phyloP scores from a whole-genome alignment of 2,329 filamentous ascomycete species.

The Epichloe sylvatica region DNA sequence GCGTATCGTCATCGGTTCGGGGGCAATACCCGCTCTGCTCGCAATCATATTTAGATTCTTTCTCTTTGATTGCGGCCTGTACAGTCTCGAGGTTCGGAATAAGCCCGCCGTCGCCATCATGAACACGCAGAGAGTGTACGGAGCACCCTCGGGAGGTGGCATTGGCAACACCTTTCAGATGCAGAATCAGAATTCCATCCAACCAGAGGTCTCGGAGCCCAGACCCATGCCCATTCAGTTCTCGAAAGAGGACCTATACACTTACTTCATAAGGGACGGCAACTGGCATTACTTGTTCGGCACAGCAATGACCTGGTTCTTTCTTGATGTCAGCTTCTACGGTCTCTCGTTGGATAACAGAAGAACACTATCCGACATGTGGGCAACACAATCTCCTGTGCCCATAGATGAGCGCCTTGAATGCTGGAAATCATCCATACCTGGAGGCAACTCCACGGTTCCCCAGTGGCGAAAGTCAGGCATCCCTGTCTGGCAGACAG shows the following conservation, averaged over 20 bases:
- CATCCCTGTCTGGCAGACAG: conserved; percentile 36
- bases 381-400: conserved; percentile 21
- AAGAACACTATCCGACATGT: conserved; percentile 23
- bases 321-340: conserved; percentile 42
- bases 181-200: conserved; percentile 13
- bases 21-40: conserved; percentile 47
- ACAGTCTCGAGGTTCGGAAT: conserved; percentile 50
- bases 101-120: conserved; percentile 44
- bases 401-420: conserved; percentile 23
- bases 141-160: conserved; percentile 17
- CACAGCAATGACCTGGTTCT: conserved; percentile 35
- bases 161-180: conserved; percentile 10
- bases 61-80: conserved; percentile 51
- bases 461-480: conserved; percentile 26
- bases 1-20: conserved; percentile 53
- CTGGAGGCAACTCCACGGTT: conserved; percentile 29
- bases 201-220: conserved; percentile 18
- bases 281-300: conserved; percentile 23
- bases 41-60: conserved; percentile 54
- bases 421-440: conserved; percentile 34
- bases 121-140: conserved; percentile 46
- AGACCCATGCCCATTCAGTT: conserved; percentile 33
- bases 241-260: conserved; percentile 31
- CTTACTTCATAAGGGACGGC: conserved; percentile 32
- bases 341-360: conserved; percentile 34